Conservation (phyloP, 352 stramenopile genomes). For the Globisporangium heterothallicum region DNA sequence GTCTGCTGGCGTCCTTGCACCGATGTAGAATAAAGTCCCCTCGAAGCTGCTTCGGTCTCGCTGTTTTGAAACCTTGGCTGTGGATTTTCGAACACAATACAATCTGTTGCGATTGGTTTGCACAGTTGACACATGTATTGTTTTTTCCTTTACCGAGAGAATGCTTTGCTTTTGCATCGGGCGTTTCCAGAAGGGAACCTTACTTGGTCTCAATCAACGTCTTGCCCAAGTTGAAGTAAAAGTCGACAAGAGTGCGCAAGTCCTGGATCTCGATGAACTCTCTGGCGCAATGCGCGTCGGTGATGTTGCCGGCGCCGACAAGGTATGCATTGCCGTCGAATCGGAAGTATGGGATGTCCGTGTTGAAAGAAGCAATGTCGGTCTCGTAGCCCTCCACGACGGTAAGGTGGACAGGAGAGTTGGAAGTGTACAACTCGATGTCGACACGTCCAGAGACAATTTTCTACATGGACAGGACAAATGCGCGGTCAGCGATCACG, state of each 20-base stretch:
- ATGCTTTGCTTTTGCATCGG: not conserved
- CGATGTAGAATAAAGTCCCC: not conserved
- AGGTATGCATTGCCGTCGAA: slow-evolving; percentile 78
- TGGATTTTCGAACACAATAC: too few species aligned
- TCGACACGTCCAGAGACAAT: slow-evolving; percentile 56
- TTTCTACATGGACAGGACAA: slow-evolving; percentile 19
- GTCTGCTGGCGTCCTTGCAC: not conserved
- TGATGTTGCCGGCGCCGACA: slow-evolving; percentile 70
- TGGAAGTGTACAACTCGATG: slow-evolving; percentile 82
- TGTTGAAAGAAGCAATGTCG: slow-evolving; percentile 85
- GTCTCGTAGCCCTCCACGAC: slow-evolving; percentile 83
- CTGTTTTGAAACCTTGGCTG: too few species aligned
- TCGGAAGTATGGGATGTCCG: slow-evolving; percentile 85
- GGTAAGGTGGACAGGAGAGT: slow-evolving; percentile 70
- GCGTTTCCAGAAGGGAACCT: too few species aligned
- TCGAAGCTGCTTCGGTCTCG: too few species aligned
- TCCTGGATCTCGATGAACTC: slow-evolving; percentile 74
- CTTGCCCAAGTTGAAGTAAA: slow-evolving; percentile 69
- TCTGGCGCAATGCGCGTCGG: slow-evolving; percentile 62
- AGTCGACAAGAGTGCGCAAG: slow-evolving; percentile 51
- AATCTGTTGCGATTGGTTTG: too few species aligned
- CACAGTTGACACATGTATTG: not conserved
- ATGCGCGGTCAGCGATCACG: not conserved
- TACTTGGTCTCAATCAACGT: slow-evolving; percentile 53
- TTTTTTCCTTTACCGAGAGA: not conserved